A percentile compares a stretch with the other conserved stretches of the same genome.
Evolutionary conservation across 768 basidiomycete species (phyloP).

Genomic region (Collybia sordida): DNA sequence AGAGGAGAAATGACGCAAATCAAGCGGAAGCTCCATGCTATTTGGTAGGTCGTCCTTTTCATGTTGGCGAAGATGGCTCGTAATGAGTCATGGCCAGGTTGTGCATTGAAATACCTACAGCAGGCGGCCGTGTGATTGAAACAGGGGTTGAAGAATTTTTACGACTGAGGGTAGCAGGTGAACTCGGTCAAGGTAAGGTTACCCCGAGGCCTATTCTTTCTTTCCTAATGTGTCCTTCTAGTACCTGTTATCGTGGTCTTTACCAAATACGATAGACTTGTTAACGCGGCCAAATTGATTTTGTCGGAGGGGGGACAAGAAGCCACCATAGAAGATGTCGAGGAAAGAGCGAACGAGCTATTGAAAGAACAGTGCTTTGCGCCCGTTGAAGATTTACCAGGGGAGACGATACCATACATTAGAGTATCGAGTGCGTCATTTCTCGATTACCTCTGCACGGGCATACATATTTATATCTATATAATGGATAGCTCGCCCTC

Average conservation of each 20-base stretch:
- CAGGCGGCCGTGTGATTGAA: slow-evolving; percentile 16
- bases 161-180: not conserved
- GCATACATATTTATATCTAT: too few relatives aligned
- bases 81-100: slow-evolving; percentile 14
- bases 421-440: not conserved
- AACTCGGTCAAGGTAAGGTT: slow-evolving; percentile 10
- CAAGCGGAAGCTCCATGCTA: slow-evolving; percentile 20
- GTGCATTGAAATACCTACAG: slow-evolving; percentile 20
- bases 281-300: not conserved
- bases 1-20: slow-evolving; percentile 1
- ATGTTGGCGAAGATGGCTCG: too few relatives aligned
- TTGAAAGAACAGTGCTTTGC: not conserved
- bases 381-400: not conserved
- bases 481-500: too few relatives aligned
- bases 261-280: slow-evolving; percentile 29
- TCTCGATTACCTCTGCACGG: not conserved
- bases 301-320: too few relatives aligned
- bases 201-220: slow-evolving; percentile 30
- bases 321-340: too few relatives aligned
- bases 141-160: slow-evolving; percentile 23
- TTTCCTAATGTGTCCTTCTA: slow-evolving; percentile 19
- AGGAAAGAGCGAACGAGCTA: too few relatives aligned
- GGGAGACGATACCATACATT: not conserved
- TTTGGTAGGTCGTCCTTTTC: slow-evolving; percentile 16
- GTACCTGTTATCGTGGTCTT: slow-evolving; percentile 29